Conservation (phyloP, 257 asterid genomes). For the Coffea canephora region DNA sequence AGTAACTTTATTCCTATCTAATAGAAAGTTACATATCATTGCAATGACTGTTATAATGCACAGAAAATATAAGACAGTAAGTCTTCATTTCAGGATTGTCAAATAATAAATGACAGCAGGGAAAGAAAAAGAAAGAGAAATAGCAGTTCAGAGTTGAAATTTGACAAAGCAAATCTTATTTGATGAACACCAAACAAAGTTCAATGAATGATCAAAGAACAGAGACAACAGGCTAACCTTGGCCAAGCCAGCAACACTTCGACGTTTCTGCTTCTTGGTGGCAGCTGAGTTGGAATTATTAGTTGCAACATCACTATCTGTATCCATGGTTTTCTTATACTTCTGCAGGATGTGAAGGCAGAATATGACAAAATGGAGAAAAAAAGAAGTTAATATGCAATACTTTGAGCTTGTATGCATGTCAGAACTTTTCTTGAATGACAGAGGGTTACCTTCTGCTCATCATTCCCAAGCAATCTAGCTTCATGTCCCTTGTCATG, state of each 20-base stretch:
- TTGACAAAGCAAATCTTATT: constrained; percentile 11
- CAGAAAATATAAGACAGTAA: not conserved
- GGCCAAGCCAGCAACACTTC: constrained; percentile 48
- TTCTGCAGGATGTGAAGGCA: constrained; percentile 45
- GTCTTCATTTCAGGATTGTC: not conserved
- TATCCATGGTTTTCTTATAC: constrained; percentile 41
- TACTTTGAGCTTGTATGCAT: not conserved
- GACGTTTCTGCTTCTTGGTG: constrained; percentile 54
- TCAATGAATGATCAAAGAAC: constrained; percentile 17
- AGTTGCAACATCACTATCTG: constrained; percentile 34
- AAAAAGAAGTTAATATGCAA: constrained; percentile 1
- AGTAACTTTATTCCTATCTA: not conserved
- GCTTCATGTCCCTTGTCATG: constrained; percentile 32
- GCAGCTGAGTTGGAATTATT: constrained; percentile 54
- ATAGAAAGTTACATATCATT: not conserved
- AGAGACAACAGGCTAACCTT: constrained; percentile 50
- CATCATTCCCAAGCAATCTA: constrained; percentile 28
- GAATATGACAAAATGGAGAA: not conserved
- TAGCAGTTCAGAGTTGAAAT: constrained; percentile 7
- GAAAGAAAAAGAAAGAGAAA: not conserved
- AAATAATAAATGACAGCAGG: not conserved
- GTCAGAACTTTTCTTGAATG: constrained; percentile 9
- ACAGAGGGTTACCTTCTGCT: constrained; percentile 54
- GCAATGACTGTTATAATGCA: not conserved
- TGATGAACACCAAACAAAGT: constrained; percentile 8